Evolutionary conservation across 805 yeast species (phyloP).

Genomic region (Spathaspora hagerdaliae): DNA sequence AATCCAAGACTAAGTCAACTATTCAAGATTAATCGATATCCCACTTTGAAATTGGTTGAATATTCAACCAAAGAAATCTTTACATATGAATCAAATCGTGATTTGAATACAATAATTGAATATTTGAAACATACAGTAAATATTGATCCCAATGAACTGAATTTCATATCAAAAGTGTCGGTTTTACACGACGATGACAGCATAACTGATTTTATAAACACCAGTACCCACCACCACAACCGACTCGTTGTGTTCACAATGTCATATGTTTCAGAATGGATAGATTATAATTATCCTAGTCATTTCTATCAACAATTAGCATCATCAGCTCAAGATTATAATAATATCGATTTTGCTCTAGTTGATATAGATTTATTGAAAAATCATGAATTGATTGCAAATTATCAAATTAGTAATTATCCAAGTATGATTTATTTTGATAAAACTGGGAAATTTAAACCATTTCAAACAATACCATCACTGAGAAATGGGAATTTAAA

Average conservation of each 20-base stretch:
- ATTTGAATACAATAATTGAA: slow-evolving; percentile 15
- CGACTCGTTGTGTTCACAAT: slow-evolving; percentile 22
- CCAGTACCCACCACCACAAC: slow-evolving; percentile 5
- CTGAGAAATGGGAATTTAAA: slow-evolving; percentile 10
- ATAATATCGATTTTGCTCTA: slow-evolving; percentile 17
- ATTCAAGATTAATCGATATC: slow-evolving; percentile 43
- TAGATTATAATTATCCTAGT: slow-evolving; percentile 23
- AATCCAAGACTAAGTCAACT: slow-evolving; percentile 30
- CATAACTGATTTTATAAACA: slow-evolving; percentile 5
- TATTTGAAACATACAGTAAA: slow-evolving; percentile 17
- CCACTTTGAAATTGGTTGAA: slow-evolving; percentile 45
- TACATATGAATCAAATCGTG: slow-evolving; percentile 23
- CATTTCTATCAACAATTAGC: slow-evolving; percentile 34
- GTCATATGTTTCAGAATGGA: slow-evolving; percentile 26
- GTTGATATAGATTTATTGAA: slow-evolving; percentile 20
- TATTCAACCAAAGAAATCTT: slow-evolving; percentile 37
- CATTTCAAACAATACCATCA: slow-evolving; percentile 15
- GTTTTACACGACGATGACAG: not conserved
- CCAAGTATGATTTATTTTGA: slow-evolving; percentile 29
- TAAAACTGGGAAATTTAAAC: slow-evolving; percentile 18
- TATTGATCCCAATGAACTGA: slow-evolving; percentile 17
- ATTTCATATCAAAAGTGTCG: slow-evolving; percentile 15
- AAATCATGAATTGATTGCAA: slow-evolving; percentile 15
- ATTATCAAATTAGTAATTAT: slow-evolving; percentile 26
- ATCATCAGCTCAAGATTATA: not conserved